These are phyloP conservation scores for Spatholobus suberectus DNA, from an alignment of 306 rosid genomes.

Conservation along the genomic window DNA sequence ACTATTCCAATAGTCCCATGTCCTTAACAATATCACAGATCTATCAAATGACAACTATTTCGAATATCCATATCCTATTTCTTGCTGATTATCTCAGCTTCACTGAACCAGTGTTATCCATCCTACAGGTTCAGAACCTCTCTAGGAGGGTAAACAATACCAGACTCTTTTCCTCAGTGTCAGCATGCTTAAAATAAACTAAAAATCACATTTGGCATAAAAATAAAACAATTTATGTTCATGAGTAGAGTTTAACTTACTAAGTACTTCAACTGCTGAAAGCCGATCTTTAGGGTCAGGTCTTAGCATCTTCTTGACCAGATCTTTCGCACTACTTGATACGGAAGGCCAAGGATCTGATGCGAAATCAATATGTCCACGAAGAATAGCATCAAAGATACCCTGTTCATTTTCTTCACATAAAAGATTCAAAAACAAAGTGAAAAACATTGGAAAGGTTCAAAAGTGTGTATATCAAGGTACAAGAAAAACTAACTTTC, in stretches of 20 bases:
- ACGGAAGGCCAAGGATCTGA: slow-evolving; percentile 97
- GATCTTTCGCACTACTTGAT: slow-evolving; percentile 89
- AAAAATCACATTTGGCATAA: slow-evolving; percentile 8
- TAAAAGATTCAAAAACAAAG: slow-evolving; percentile 37
- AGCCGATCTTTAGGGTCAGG: slow-evolving; percentile 82
- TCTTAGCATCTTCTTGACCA: slow-evolving; percentile 82
- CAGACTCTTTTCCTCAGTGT: not conserved
- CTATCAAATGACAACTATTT: not conserved
- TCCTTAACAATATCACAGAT: slow-evolving; percentile 20
- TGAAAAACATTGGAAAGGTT: slow-evolving; percentile 29
- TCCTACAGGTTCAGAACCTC: slow-evolving; percentile 5
- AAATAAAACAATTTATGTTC: not conserved
- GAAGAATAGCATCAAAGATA: slow-evolving; percentile 89
- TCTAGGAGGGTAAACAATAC: not conserved
- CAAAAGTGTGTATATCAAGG: not conserved
- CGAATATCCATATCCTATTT: not conserved
- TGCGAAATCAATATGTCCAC: slow-evolving; percentile 81
- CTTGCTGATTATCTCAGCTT: not conserved
- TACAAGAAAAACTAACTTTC: slow-evolving; percentile 11
- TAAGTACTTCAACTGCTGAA: slow-evolving; percentile 76
- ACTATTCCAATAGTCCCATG: not conserved
- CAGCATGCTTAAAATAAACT: slow-evolving; percentile 18
- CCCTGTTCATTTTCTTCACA: slow-evolving; percentile 88
- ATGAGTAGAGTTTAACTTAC: slow-evolving; percentile 62
- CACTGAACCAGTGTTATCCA: slow-evolving; percentile 1